Percentiles rank a stretch among this genome's conserved stretches.
These are phyloP conservation scores for Debaryomycetaceae sp. DNA, from an alignment of 1,139 yeast species.

Conservation along the genomic window DNA sequence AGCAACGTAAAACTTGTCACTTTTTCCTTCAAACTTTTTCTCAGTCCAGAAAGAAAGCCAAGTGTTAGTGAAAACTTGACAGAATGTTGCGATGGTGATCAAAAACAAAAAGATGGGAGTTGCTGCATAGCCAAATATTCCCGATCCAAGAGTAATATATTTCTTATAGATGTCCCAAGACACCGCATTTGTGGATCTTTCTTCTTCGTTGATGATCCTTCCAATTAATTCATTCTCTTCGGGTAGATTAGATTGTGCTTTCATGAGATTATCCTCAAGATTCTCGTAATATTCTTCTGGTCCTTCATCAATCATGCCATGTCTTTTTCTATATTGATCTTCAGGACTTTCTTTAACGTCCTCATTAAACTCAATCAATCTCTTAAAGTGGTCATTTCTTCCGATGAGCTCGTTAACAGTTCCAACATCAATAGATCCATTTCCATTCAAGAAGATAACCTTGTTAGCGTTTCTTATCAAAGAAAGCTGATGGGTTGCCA, in stretches of 20 bases:
- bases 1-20: slow-evolving; percentile 29
- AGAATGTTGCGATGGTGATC: slow-evolving; percentile 39
- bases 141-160: slow-evolving; percentile 37
- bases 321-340: background rate
- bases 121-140: slow-evolving; percentile 33
- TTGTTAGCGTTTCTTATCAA: slow-evolving; percentile 31
- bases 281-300: slow-evolving; percentile 9
- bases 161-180: slow-evolving; percentile 34
- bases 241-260: background rate
- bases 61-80: slow-evolving; percentile 35
- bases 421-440: slow-evolving; percentile 34
- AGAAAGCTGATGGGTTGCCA: slow-evolving; percentile 40
- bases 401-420: slow-evolving; percentile 23
- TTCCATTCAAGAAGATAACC: slow-evolving; percentile 30
- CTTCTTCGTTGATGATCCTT: slow-evolving; percentile 35
- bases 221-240: slow-evolving; percentile 14
- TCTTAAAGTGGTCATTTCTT: slow-evolving; percentile 23
- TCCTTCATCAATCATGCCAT: background rate
- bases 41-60: slow-evolving; percentile 41
- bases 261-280: slow-evolving; percentile 13
- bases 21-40: slow-evolving; percentile 19
- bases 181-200: slow-evolving; percentile 38
- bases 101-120: slow-evolving; percentile 31
- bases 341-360: slow-evolving; percentile 11
- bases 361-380: slow-evolving; percentile 24